Percentiles rank a stretch among this genome's conserved stretches.
Conservation (phyloP, 2,329 filamentous ascomycete species). For the Seiridium cupressi region DNA sequence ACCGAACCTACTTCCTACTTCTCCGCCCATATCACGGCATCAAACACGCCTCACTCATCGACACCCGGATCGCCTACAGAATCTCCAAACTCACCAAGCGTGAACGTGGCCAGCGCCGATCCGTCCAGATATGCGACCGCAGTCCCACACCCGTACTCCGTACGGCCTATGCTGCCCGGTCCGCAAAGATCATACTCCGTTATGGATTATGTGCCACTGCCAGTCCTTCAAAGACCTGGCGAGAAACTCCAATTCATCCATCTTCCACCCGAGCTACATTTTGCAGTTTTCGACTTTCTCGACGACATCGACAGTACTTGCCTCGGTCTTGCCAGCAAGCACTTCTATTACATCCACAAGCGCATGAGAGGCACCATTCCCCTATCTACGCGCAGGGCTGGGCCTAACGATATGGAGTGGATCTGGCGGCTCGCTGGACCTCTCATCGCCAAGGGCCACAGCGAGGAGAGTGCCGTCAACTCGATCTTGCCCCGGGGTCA, state of each 20-base stretch:
- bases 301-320: slow-evolving; percentile 65
- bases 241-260: slow-evolving; percentile 45
- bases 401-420: slow-evolving; percentile 63
- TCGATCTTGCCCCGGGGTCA: slow-evolving; percentile 54
- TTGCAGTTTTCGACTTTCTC: slow-evolving; percentile 58
- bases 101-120: neutral
- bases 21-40: neutral
- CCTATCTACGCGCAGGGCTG: slow-evolving; percentile 54
- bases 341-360: slow-evolving; percentile 58
- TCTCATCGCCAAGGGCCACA: slow-evolving; percentile 22
- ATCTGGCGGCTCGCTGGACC: slow-evolving; percentile 58
- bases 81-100: slow-evolving; percentile 7
- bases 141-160: slow-evolving; percentile 12
- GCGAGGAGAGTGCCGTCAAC: slow-evolving; percentile 32
- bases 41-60: slow-evolving; percentile 2
- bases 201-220: slow-evolving; percentile 57
- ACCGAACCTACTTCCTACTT: slow-evolving; percentile 7
- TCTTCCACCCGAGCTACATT: slow-evolving; percentile 60
- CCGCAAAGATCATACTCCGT: slow-evolving; percentile 59
- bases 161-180: slow-evolving; percentile 36
- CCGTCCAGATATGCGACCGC: slow-evolving; percentile 3
- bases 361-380: slow-evolving; percentile 55
- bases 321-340: slow-evolving; percentile 56
- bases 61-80: slow-evolving; percentile 19
- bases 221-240: slow-evolving; percentile 47